These are phyloP conservation scores for Hermanozyma aechmeae DNA, from an alignment of 805 yeast species.

Conservation along the genomic window DNA sequence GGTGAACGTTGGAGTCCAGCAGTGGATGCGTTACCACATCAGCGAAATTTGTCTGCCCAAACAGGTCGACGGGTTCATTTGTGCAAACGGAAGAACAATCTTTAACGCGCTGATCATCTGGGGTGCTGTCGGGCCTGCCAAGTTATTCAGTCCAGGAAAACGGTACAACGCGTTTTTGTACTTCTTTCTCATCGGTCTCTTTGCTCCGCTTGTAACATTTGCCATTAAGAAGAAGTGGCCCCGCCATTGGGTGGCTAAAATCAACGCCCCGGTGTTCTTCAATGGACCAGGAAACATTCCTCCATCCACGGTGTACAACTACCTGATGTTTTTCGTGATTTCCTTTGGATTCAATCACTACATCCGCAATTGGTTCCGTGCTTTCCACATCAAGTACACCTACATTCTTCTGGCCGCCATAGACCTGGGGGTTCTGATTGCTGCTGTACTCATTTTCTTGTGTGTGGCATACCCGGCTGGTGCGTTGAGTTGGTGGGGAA, in stretches of 20 bases:
- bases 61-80: slow-evolving; percentile 9
- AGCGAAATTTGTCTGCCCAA: slow-evolving; percentile 10
- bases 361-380: slow-evolving; percentile 5
- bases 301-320: slow-evolving; percentile 10
- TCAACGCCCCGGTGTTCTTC: slow-evolving; percentile 4
- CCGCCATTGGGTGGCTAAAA: slow-evolving; percentile 1
- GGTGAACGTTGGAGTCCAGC: slow-evolving; percentile 15
- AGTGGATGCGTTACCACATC: slow-evolving; percentile 14
- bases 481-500: neutral
- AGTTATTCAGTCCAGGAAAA: slow-evolving; percentile 19
- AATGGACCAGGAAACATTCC: slow-evolving; percentile 10
- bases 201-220: slow-evolving; percentile 2
- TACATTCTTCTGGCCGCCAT: slow-evolving; percentile 9
- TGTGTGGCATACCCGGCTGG: slow-evolving; percentile 3
- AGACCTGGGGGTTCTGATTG: slow-evolving; percentile 8
- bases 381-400: slow-evolving; percentile 8
- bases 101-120: slow-evolving; percentile 15
- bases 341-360: slow-evolving; percentile 9
- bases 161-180: slow-evolving; percentile 7
- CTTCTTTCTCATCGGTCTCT: slow-evolving; percentile 6
- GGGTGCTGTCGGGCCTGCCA: slow-evolving; percentile 28
- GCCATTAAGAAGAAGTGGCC: slow-evolving; percentile 2
- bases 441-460: slow-evolving; percentile 2
- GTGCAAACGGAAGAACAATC: slow-evolving; percentile 12
- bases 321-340: slow-evolving; percentile 9